Conservation (phyloP, 148 eudicot species). For the Silene conica region DNA sequence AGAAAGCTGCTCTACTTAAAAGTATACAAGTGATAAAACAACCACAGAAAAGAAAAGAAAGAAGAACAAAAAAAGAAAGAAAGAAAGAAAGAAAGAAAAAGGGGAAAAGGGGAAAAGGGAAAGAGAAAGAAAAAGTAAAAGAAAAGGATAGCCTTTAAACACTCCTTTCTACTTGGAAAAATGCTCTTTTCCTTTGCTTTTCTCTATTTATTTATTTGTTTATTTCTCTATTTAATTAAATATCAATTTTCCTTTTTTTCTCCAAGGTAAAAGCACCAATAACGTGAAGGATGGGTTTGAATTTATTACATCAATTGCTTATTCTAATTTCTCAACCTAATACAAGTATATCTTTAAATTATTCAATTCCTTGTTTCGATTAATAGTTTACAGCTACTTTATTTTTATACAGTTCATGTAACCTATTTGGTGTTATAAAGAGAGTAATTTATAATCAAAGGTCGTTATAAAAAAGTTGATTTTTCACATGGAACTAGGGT, state of each 20-base stretch:
- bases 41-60: neutral
- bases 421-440: too few relatives aligned
- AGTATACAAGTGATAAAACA: neutral
- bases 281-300: slow-evolving; percentile 27
- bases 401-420: too few relatives aligned
- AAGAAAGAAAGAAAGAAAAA: slow-evolving; percentile 6
- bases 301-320: slow-evolving; percentile 3
- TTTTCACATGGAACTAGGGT: too few relatives aligned
- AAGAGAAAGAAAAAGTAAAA: slow-evolving; percentile 7
- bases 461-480: too few relatives aligned
- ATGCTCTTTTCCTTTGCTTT: slow-evolving; percentile 18
- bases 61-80: neutral
- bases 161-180: slow-evolving; percentile 17
- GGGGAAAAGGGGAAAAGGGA: neutral
- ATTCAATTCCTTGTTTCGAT: too few relatives aligned
- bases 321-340: neutral
- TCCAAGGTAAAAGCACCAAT: slow-evolving; percentile 21
- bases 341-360: too few relatives aligned
- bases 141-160: neutral
- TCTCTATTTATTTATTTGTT: neutral
- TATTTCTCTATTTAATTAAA: neutral
- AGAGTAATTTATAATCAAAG: too few relatives aligned
- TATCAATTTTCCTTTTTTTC: neutral
- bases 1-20: slow-evolving; percentile 2
- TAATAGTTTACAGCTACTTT: too few relatives aligned